Conservation (phyloP, 129 eudicot genomes). For the Chrysanthemum lavandulifolium region DNA sequence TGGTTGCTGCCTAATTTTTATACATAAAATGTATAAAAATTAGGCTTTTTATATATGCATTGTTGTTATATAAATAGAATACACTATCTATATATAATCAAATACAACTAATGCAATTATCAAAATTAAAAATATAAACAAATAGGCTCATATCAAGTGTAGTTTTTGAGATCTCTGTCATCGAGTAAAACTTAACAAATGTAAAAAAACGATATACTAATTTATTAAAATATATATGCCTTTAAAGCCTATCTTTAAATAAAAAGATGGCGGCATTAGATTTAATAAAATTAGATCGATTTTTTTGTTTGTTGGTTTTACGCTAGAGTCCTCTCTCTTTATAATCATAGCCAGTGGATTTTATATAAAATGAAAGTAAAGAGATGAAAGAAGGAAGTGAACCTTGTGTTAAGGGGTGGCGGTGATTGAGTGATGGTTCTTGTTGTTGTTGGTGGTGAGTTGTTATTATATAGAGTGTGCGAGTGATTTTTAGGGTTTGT, state of each 20-base stretch:
- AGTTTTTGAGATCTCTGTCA: constrained; percentile 45
- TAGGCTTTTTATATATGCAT: constrained; percentile 27
- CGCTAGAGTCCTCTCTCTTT: constrained; percentile 46
- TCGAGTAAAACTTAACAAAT: constrained; percentile 5
- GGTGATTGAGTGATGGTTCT: too few species aligned
- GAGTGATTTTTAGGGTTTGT: too few species aligned
- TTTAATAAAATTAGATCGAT: background rate
- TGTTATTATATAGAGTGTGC: too few species aligned
- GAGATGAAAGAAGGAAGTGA: too few species aligned
- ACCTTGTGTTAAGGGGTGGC: too few species aligned
- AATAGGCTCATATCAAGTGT: constrained; percentile 40
- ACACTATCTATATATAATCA: constrained; percentile 5
- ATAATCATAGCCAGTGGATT: constrained; percentile 29
- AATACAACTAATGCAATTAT: constrained; percentile 19
- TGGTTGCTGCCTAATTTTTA: constrained; percentile 29
- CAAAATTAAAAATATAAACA: background rate
- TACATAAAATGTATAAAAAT: background rate
- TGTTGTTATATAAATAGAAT: constrained; percentile 21
- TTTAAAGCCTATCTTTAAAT: constrained; percentile 24
- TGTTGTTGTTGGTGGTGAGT: too few species aligned
- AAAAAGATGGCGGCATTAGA: constrained; percentile 30
- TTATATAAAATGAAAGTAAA: too few species aligned
- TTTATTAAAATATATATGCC: constrained; percentile 24
- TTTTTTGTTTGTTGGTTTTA: background rate
- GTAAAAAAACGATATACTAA: background rate